Percentiles rank a stretch among this genome's conserved stretches.
Conservation (phyloP, 352 stramenopile species). For the Saprolegnia parasitica region DNA sequence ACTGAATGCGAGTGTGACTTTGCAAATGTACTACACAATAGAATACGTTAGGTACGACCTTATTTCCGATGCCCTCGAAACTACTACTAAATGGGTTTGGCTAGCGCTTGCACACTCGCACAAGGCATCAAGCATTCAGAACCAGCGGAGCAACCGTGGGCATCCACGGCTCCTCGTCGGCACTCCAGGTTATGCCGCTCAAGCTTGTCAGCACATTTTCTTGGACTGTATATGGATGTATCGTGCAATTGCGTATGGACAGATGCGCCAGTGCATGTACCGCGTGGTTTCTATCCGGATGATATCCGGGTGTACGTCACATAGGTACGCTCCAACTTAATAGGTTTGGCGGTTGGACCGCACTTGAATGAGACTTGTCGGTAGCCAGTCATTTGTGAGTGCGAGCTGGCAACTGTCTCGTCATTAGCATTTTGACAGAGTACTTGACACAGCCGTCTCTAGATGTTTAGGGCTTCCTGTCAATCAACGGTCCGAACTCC, state of each 20-base stretch:
- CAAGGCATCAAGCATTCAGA: no score
- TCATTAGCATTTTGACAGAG: conserved; percentile 8
- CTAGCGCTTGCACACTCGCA: no score
- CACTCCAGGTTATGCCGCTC: no score
- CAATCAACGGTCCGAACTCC: conserved; percentile 31
- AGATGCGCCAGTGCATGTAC: neutral
- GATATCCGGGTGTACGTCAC: neutral
- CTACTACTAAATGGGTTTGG: no score
- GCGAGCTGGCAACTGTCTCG: neutral
- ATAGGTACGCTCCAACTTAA: conserved; percentile 6
- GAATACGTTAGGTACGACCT: no score
- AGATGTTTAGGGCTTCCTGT: neutral
- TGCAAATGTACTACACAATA: no score
- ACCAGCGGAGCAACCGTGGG: no score
- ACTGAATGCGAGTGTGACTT: no score
- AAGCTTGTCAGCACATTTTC: no score
- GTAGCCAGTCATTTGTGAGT: conserved; percentile 3
- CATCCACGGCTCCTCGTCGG: no score
- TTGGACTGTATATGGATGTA: no score
- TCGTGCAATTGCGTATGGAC: neutral
- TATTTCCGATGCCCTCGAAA: no score
- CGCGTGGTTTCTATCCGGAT: neutral
- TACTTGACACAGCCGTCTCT: neutral
- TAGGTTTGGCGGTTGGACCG: neutral
- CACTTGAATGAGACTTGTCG: neutral